Base-by-base conservation (phyloP, 2,329 filamentous ascomycete genomes). In the Dactylellina drechsleri region DNA sequence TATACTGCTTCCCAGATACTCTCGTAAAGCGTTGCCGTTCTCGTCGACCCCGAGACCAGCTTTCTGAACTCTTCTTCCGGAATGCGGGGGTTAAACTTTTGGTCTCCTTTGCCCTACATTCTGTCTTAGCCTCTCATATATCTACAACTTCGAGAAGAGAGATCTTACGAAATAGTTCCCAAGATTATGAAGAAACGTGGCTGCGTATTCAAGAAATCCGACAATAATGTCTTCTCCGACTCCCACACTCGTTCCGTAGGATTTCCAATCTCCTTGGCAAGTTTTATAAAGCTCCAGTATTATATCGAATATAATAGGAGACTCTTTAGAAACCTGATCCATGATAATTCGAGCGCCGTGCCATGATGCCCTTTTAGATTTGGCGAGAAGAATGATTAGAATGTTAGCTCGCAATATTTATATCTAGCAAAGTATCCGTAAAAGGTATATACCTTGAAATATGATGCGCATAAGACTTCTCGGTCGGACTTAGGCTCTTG, bases 241-340 rank as follows among this genome's bases (percentile, higher is more conserved):
- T 12, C 18, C 47, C 4, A 20, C 15, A 26, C 12, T 10, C 10
- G 2, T 16, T 7, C 12, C 16, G 6, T 85, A 80, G 10, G 80
- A 78, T 41, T 83, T 80, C 82, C 86, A 87, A 77, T 86, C 82
- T 31, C 85, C 85, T 57, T 83, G 81, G 78, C 82, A 82, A 59
- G 81, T 79, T 74, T 83, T 83, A 79, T 86, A 83, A 8, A 87
- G 80, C 7, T 83, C 81, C 64, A 87, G 79, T 52, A 87, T 85
- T 79, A 87, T 85, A 79, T 87, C 85, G 77, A 86, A 86, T 66
- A 87, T 86, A 45, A 79, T 78, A 77, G 85, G 85, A 2, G 84
- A 84, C 78, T 87, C 85, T 31, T 83, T 82, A 2, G 84, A 86
- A 28, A 85, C 81, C 79, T 87, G 85, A 47, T 85, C 84, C 28